phyloP scores from a whole-genome alignment of 1,284 basidiomycete genomes.

The Cutaneotrichosporon spelunceum region DNA sequence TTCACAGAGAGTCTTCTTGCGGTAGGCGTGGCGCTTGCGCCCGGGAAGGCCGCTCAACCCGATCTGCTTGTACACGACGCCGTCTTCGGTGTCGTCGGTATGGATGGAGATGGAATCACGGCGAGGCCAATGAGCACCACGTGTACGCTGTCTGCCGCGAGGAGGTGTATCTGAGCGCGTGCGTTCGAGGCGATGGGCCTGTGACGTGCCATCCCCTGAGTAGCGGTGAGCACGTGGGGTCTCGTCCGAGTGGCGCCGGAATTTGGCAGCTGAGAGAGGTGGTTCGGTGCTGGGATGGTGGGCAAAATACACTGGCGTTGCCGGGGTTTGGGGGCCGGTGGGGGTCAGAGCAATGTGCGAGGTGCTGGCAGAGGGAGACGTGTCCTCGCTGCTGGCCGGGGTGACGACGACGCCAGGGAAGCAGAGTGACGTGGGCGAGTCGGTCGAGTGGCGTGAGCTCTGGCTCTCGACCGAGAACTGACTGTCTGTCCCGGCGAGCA shows the following conservation, averaged over 20 bases:
- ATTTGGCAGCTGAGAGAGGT: not conserved
- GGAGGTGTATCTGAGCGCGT: slow-evolving; percentile 5
- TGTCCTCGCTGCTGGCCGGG: not conserved
- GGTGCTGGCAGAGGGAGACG: not conserved
- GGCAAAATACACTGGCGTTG: not conserved
- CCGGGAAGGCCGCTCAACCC: slow-evolving; percentile 9
- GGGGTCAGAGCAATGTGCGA: not conserved
- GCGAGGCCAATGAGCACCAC: not conserved
- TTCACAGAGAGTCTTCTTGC: slow-evolving; percentile 7
- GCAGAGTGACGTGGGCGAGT: not conserved
- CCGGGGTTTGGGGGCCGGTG: not conserved
- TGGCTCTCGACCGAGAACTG: not conserved
- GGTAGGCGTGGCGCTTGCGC: slow-evolving; percentile 3
- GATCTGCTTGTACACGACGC: slow-evolving; percentile 17
- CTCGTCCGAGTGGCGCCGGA: slow-evolving; percentile 1
- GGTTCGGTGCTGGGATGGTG: not conserved
- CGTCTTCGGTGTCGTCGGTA: slow-evolving; percentile 1
- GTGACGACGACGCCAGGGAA: not conserved
- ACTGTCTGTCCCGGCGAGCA: not conserved
- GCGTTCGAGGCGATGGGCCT: not conserved
- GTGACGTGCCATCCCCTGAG: not conserved
- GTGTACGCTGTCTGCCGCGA: not conserved
- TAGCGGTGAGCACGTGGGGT: not conserved
- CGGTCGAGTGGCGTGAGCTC: not conserved
- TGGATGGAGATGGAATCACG: slow-evolving; percentile 1